Evolutionary conservation across 2,329 filamentous ascomycete species (phyloP), one percentile per base, ranked within the genome.

Genomic region (Pseudocercospora ulei): DNA sequence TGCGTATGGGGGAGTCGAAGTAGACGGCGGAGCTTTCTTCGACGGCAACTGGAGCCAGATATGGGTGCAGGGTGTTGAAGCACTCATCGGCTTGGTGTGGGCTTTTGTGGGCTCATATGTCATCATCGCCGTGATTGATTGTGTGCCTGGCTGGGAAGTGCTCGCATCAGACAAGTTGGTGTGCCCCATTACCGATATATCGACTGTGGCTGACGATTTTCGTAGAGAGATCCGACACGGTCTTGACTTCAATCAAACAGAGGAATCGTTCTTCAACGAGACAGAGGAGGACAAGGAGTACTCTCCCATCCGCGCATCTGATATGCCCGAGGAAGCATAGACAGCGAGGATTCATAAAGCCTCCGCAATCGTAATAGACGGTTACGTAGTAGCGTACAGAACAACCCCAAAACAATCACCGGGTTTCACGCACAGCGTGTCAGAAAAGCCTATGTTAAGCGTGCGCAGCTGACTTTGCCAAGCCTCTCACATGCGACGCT

Each of bases 121-220:
- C 4, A 60, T 73, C 5, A 65, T 70, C 49, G 68, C 68, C 3
- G 38, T 71, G 36, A 65, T 72, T 35, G 70, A 73, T 49, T 72
- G 67, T 46, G 55, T 73, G 4, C 69, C 69, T 9, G 69, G 68
- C 1, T 59, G 70, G 7, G 68, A 73, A 46, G 68, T 72, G 4
- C 49, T 73, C 47, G 69, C 68, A 4, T 60, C 61, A 12, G 69
- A 73, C 50, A 67, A 70, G 68, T 72, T 53, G 59, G 67, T 63
- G 7, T 7, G 13, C 8, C 19, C 9, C 9, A 4, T 3, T 16
- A 5, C 7, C 16, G 5, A 8, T 27, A 5, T 26, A 27, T 26
- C 16, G 17, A 11, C 3, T 4, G 3, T 7, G n/a, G 19, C 34
- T 42, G 22, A 42, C 28, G 4, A 5, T 18, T 4, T n/a, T 12